Evolutionary conservation across 331 rosid genomes (phyloP).

Genomic region (Ulmus americana): DNA sequence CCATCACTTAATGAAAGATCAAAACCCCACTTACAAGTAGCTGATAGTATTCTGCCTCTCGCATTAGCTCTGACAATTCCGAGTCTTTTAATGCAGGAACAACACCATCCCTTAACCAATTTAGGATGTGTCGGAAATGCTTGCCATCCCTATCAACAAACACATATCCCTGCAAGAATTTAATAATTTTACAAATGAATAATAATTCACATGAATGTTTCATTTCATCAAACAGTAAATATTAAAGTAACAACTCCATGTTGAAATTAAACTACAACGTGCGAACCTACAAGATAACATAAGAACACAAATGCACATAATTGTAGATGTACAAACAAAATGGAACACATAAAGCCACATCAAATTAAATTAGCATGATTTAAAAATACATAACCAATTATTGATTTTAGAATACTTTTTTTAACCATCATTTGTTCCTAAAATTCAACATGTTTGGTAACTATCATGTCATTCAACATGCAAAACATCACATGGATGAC

Average conservation of each 20-base stretch:
- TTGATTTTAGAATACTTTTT: neutral
- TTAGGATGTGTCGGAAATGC: conserved; percentile 85
- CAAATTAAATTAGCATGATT: neutral
- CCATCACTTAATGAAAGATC: neutral
- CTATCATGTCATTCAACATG: neutral
- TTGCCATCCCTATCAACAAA: conserved; percentile 86
- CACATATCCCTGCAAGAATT: conserved; percentile 60
- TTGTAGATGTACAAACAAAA: neutral
- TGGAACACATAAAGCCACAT: neutral
- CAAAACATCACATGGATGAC: neutral
- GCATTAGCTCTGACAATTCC: conserved; percentile 50
- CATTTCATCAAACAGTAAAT: neutral
- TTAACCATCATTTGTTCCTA: no score
- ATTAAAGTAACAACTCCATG: neutral
- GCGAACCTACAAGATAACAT: neutral
- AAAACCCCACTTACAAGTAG: conserved; percentile 48
- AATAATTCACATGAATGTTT: no score
- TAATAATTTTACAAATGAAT: conserved; percentile 5
- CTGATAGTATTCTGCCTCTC: conserved; percentile 92
- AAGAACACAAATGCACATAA: neutral
- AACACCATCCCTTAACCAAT: conserved; percentile 82
- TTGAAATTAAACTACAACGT: neutral
- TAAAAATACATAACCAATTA: neutral
- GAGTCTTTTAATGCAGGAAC: conserved; percentile 63
- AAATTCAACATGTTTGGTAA: no score